Evolutionary conservation across 2,329 filamentous ascomycete species (phyloP).

Genomic region (Pochonia chlamydosporia): DNA sequence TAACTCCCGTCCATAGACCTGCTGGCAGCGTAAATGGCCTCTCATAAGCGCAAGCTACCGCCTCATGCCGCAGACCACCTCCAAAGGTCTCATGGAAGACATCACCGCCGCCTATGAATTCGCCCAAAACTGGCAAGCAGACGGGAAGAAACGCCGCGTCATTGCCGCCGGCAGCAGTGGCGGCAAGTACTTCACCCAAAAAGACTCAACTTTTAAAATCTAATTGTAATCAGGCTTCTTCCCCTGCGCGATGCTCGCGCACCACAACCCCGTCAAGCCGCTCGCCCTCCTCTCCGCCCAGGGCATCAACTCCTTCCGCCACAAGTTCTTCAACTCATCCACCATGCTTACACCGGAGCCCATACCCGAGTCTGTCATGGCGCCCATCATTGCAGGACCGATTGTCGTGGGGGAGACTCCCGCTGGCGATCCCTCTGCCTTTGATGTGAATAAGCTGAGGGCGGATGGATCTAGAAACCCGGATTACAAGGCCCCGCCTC

Average conservation of each 20-base stretch:
- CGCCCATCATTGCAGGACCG: conserved; percentile 15
- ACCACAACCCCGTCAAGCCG: conserved; percentile 22
- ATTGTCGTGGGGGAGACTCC: conserved; percentile 17
- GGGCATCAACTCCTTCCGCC: conserved; percentile 29
- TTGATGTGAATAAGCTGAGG: conserved; percentile 20
- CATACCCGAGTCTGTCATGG: conserved; percentile 18
- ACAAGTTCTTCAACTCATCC: conserved; percentile 30
- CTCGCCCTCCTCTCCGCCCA: conserved; percentile 27
- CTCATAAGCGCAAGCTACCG: conserved; percentile 29
- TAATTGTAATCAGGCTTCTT: conserved; percentile 22
- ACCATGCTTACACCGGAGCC: conserved; percentile 20
- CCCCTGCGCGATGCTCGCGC: conserved; percentile 21
- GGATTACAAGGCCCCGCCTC: not conserved
- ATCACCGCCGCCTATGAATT: conserved; percentile 25
- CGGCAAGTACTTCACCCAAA: conserved; percentile 13
- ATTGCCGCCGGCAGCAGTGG: conserved; percentile 28
- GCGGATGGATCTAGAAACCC: conserved; percentile 21
- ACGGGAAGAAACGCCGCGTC: conserved; percentile 17
- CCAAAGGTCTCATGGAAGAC: conserved; percentile 23
- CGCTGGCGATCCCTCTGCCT: conserved; percentile 12
- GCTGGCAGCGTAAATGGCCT: conserved; percentile 24
- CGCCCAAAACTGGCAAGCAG: conserved; percentile 15
- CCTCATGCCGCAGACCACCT: conserved; percentile 25
- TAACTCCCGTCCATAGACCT: conserved; percentile 15
- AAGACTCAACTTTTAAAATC: no score